A percentile compares a stretch with the other conserved stretches of the same genome.
Conservation (phyloP, 2,329 filamentous ascomycete species). For the Cyanodermella asteris region DNA sequence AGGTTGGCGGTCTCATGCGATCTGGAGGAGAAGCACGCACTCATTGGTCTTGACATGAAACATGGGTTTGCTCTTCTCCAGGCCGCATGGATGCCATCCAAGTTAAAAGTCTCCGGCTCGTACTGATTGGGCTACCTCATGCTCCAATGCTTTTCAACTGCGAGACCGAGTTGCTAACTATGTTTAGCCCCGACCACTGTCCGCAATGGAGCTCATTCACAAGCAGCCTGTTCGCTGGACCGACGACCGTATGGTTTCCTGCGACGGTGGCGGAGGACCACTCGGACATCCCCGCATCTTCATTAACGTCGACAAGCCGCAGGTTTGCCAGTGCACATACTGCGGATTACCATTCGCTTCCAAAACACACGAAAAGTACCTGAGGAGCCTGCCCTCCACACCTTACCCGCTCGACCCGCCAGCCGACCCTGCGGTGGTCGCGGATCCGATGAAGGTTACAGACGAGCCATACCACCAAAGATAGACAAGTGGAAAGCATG, state of each 20-base stretch:
- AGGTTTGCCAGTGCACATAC: conserved; percentile 79
- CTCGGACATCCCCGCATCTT: conserved; percentile 81
- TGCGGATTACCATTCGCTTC: conserved; percentile 66
- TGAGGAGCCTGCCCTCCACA: conserved; percentile 60
- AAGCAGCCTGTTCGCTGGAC: conserved; percentile 87
- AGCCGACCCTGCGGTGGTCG: conserved; percentile 35
- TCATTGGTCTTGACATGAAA: too few relatives aligned
- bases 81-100: too few relatives aligned
- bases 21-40: too few relatives aligned
- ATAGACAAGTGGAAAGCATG: conserved; percentile 16
- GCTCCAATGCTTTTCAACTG: too few relatives aligned
- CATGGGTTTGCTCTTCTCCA: too few relatives aligned
- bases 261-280: conserved; percentile 80
- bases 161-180: too few relatives aligned
- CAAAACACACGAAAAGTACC: conserved; percentile 68
- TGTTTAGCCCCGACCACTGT: conserved; percentile 72
- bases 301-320: conserved; percentile 94
- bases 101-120: too few relatives aligned
- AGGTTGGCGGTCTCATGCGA: too few relatives aligned
- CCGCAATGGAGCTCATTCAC: conserved; percentile 91
- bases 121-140: too few relatives aligned
- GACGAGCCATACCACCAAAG: conserved; percentile 37
- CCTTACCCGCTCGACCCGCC: conserved; percentile 57
- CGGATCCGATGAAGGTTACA: conserved; percentile 35
- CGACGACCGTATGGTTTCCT: conserved; percentile 58